Evolutionary conservation across 1,284 basidiomycete species (phyloP).

Genomic region (Trichosporon ovoides): DNA sequence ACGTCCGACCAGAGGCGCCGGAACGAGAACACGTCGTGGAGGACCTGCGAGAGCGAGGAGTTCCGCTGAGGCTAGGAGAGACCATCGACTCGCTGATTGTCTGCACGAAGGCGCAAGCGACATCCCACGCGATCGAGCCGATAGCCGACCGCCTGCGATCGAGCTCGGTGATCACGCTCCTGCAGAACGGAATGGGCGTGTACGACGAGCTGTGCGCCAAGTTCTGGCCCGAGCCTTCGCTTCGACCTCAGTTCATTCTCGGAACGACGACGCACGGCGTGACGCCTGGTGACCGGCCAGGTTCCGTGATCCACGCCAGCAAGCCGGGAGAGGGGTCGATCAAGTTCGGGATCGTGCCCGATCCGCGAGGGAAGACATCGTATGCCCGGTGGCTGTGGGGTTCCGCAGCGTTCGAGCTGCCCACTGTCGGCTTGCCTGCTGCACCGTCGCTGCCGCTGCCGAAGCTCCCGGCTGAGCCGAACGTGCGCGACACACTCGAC

Average conservation of each 20-base stretch:
- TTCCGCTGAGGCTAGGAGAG: background rate
- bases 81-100: slow-evolving; percentile 70
- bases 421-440: slow-evolving; percentile 25
- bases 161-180: slow-evolving; percentile 74
- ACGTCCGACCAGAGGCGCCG: background rate
- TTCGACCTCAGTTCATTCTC: slow-evolving; percentile 79
- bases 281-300: slow-evolving; percentile 12
- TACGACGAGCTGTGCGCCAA: slow-evolving; percentile 68
- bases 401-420: slow-evolving; percentile 8
- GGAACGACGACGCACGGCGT: slow-evolving; percentile 77
- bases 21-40: background rate
- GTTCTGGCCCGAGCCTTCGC: slow-evolving; percentile 66
- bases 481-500: slow-evolving; percentile 63
- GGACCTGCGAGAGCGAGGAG: background rate
- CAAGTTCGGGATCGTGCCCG: slow-evolving; percentile 72
- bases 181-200: slow-evolving; percentile 88
- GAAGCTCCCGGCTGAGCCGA: slow-evolving; percentile 47
- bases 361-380: slow-evolving; percentile 52
- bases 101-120: slow-evolving; percentile 70
- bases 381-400: slow-evolving; percentile 34
- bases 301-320: slow-evolving; percentile 56
- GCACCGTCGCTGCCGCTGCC: slow-evolving; percentile 37
- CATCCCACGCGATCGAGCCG: slow-evolving; percentile 57
- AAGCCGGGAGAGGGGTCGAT: slow-evolving; percentile 56
- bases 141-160: slow-evolving; percentile 63